Conservation (phyloP, 192 early-diverging fungal genomes). For the Coemansia sp. region DNA sequence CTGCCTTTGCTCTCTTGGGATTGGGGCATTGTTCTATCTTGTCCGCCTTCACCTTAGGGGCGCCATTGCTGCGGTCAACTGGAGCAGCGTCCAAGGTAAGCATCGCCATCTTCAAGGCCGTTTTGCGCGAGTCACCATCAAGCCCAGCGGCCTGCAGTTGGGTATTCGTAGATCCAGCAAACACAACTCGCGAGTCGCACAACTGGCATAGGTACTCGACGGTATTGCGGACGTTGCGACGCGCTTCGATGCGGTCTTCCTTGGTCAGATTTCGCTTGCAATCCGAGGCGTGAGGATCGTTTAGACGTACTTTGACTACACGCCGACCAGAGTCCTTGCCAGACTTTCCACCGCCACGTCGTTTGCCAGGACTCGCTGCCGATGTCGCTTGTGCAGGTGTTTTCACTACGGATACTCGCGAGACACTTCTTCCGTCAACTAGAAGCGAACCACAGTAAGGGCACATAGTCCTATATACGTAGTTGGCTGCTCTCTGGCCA, state of each 20-base stretch:
- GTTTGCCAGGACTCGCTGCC: neutral
- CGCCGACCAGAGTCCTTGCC: neutral
- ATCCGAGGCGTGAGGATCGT: neutral
- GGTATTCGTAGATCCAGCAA: slow-evolving; percentile 31
- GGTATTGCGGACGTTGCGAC: slow-evolving; percentile 17
- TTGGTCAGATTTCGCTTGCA: neutral
- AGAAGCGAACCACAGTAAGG: slow-evolving; percentile 42
- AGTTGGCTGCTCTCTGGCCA: slow-evolving; percentile 17
- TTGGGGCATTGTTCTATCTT: neutral
- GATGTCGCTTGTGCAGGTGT: neutral
- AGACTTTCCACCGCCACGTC: neutral
- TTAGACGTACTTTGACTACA: slow-evolving; percentile 19
- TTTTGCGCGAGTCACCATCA: slow-evolving; percentile 1
- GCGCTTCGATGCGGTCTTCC: slow-evolving; percentile 14
- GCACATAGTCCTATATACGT: slow-evolving; percentile 36
- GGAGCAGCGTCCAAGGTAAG: neutral
- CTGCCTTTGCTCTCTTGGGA: neutral
- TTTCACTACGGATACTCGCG: slow-evolving; percentile 28
- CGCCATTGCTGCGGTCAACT: neutral
- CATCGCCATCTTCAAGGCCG: neutral
- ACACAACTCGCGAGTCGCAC: slow-evolving; percentile 30
- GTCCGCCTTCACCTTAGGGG: neutral
- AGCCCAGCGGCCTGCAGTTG: slow-evolving; percentile 24
- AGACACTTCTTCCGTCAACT: slow-evolving; percentile 40
- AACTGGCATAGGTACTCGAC: slow-evolving; percentile 36